Evolutionary conservation across 305 asterid species (phyloP).

Genomic region (Andrographis paniculata): DNA sequence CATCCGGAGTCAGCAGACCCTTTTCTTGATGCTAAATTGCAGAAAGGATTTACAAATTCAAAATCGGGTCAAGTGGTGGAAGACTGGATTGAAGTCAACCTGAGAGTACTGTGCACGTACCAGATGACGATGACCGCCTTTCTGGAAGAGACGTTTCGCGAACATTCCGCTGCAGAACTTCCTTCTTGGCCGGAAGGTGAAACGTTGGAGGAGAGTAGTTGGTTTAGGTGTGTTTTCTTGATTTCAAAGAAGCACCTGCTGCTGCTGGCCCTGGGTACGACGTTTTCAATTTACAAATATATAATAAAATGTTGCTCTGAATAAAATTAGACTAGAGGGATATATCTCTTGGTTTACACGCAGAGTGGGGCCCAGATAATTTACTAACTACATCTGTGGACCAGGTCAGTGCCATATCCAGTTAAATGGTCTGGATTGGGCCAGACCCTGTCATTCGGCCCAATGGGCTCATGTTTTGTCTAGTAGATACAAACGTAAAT

Average conservation of each 20-base stretch:
- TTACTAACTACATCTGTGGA: too few species aligned
- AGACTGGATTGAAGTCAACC: slow-evolving; percentile 14
- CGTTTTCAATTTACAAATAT: too few species aligned
- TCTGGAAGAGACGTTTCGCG: slow-evolving; percentile 53
- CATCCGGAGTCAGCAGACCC: slow-evolving; percentile 41
- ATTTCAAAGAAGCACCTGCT: slow-evolving; percentile 10
- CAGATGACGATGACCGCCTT: slow-evolving; percentile 46
- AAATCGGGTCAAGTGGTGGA: slow-evolving; percentile 17
- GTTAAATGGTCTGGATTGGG: too few species aligned
- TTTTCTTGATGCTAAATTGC: slow-evolving; percentile 36
- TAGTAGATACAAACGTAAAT: too few species aligned
- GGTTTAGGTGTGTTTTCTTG: slow-evolving; percentile 21
- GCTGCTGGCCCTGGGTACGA: too few species aligned
- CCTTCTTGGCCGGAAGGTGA: slow-evolving; percentile 2
- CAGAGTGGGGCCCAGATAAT: too few species aligned
- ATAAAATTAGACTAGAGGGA: too few species aligned
- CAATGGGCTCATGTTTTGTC: too few species aligned
- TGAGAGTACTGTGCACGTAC: slow-evolving; percentile 18
- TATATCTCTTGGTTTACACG: too few species aligned
- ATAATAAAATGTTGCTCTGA: too few species aligned
- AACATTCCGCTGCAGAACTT: slow-evolving; percentile 33
- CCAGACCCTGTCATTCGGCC: too few species aligned
- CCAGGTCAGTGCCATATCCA: too few species aligned
- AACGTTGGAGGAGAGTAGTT: slow-evolving; percentile 17
- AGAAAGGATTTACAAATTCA: slow-evolving; percentile 6